Conservation (phyloP, 2,329 filamentous ascomycete species). For the Aureobasidium namibiae region DNA sequence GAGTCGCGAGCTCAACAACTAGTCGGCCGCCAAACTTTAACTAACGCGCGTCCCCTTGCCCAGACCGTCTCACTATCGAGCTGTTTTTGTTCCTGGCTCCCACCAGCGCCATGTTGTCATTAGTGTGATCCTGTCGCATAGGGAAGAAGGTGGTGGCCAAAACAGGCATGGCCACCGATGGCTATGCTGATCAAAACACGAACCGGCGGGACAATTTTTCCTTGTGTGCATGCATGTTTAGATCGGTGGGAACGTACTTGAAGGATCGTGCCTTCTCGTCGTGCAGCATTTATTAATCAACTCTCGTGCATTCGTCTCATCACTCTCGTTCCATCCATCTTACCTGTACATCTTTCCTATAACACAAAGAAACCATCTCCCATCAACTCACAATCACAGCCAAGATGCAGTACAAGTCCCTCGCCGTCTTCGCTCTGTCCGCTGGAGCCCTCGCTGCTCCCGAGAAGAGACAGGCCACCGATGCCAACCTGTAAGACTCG, state of each 20-base stretch:
- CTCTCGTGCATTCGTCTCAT: background rate
- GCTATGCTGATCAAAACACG: background rate
- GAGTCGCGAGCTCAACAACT: background rate
- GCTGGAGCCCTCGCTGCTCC: conserved; percentile 19
- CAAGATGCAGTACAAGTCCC: conserved; percentile 23
- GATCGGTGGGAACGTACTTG: conserved; percentile 4
- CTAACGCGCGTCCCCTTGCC: background rate
- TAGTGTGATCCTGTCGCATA: background rate
- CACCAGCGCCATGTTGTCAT: background rate
- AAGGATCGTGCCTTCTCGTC: conserved; percentile 6
- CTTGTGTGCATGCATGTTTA: background rate
- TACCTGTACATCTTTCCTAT: background rate
- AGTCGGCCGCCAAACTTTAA: background rate
- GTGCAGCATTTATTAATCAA: background rate
- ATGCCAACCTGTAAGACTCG: conserved; percentile 4
- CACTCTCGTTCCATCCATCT: background rate
- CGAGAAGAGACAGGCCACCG: conserved; percentile 15
- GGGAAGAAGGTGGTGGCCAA: background rate
- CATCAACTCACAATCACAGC: conserved; percentile 1
- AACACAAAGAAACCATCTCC: background rate
- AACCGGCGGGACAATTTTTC: background rate
- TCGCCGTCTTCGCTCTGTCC: conserved; percentile 20
- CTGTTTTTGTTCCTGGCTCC: background rate
- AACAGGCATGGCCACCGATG: background rate
- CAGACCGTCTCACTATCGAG: background rate